phyloP scores from a whole-genome alignment of 257 asterid genomes.

The Solanum pimpinellifolium region DNA sequence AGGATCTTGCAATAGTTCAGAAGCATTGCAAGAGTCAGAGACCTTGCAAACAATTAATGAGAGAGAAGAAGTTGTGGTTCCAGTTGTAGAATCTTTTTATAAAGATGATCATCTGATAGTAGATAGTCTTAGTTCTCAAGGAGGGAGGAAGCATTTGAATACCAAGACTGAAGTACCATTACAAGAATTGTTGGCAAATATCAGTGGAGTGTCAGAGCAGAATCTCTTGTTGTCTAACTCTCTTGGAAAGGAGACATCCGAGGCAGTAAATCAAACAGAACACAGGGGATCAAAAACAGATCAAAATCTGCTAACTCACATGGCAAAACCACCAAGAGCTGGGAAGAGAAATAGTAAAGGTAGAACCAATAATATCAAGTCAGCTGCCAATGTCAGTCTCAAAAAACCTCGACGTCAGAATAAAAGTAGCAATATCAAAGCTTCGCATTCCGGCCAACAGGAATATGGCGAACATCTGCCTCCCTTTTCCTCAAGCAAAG shows the following conservation, averaged over 20 bases:
- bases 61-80: slow-evolving; percentile 13
- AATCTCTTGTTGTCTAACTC: slow-evolving; percentile 18
- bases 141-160: slow-evolving; percentile 16
- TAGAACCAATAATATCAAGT: slow-evolving; percentile 14
- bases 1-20: slow-evolving; percentile 5
- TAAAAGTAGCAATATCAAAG: slow-evolving; percentile 9
- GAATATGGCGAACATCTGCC: background rate
- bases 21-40: slow-evolving; percentile 14
- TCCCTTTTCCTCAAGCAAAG: background rate
- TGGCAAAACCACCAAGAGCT: slow-evolving; percentile 25
- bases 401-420: slow-evolving; percentile 18
- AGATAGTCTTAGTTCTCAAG: slow-evolving; percentile 11
- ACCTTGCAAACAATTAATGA: slow-evolving; percentile 7
- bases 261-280: slow-evolving; percentile 17
- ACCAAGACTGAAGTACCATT: slow-evolving; percentile 2
- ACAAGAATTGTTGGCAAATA: slow-evolving; percentile 43
- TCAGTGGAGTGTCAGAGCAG: slow-evolving; percentile 42
- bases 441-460: slow-evolving; percentile 5
- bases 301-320: slow-evolving; percentile 21
- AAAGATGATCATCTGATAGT: slow-evolving; percentile 20
- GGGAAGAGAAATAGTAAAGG: slow-evolving; percentile 54
- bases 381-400: slow-evolving; percentile 6
- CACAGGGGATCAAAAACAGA: slow-evolving; percentile 15
- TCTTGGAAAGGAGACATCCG: slow-evolving; percentile 16
- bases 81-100: slow-evolving; percentile 24